These are phyloP conservation scores for Chaetomium olivaceum DNA, from an alignment of 2,329 filamentous ascomycete species.

Conservation along the genomic window DNA sequence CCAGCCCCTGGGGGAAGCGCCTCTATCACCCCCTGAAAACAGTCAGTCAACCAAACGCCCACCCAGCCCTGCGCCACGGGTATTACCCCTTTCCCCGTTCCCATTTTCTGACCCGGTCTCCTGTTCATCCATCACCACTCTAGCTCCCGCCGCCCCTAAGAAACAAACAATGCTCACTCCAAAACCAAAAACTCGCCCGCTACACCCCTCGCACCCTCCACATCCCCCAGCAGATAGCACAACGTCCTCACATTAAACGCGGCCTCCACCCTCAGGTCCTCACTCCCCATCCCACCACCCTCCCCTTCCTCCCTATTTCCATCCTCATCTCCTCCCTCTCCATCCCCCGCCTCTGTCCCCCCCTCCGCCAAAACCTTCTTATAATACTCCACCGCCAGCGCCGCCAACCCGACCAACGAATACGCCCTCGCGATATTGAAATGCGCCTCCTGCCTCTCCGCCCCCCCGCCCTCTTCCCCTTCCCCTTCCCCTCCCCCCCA, in stretches of 20 bases:
- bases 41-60: not conserved
- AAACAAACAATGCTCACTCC: constrained; percentile 19
- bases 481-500: no score
- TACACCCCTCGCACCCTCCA: constrained; percentile 58
- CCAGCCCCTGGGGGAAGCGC: not conserved
- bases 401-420: constrained; percentile 71
- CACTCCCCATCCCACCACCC: constrained; percentile 36
- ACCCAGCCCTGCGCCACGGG: not conserved
- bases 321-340: constrained; percentile 20
- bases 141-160: not conserved
- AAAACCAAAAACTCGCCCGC: constrained; percentile 59
- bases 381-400: constrained; percentile 75
- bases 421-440: constrained; percentile 79
- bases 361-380: constrained; percentile 47
- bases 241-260: constrained; percentile 73
- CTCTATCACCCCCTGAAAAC: not conserved
- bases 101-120: not conserved
- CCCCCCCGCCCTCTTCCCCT: not conserved
- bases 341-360: constrained; percentile 19
- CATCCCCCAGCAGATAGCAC: constrained; percentile 64
- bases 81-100: not conserved
- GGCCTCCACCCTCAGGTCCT: constrained; percentile 68
- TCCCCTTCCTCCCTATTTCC: constrained; percentile 22
- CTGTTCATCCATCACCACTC: not conserved
- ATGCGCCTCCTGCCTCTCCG: constrained; percentile 69